Percentiles rank a stretch among this genome's conserved stretches.
Evolutionary conservation across 78 protist genomes (phyloP).

Genomic region (Dictyostelium brefeldianum): DNA sequence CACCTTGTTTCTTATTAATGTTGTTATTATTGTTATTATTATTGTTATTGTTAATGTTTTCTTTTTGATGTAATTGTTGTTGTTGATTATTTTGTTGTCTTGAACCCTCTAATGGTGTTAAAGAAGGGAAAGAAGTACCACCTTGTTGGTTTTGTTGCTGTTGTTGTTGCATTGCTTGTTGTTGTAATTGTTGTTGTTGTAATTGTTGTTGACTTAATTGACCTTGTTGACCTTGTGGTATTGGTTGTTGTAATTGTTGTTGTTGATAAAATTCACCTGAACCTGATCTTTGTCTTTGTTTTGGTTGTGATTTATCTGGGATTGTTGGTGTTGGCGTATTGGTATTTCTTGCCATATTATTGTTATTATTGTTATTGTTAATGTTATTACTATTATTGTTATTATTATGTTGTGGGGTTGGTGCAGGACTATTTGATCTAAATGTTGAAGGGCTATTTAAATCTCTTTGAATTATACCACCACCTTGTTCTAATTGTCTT

Average conservation of each 20-base stretch:
- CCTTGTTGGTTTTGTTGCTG: neutral
- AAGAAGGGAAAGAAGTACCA: slow-evolving; percentile 34
- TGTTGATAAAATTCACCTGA: slow-evolving; percentile 68
- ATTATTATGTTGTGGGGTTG: neutral
- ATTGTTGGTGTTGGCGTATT: slow-evolving; percentile 65
- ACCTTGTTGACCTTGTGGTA: neutral
- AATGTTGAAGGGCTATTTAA: slow-evolving; percentile 61
- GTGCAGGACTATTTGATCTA: slow-evolving; percentile 75
- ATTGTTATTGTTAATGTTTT: neutral
- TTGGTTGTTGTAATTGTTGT: neutral
- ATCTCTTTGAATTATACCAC: slow-evolving; percentile 31
- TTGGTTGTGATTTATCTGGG: slow-evolving; percentile 47
- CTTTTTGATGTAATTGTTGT: neutral
- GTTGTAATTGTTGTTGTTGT: neutral
- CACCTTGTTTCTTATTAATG: neutral
- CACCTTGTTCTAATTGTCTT: slow-evolving; percentile 42
- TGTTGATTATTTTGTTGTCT: neutral
- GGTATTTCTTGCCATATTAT: neutral
- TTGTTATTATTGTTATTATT: neutral
- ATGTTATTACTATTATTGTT: neutral
- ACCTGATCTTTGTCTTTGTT: slow-evolving; percentile 8
- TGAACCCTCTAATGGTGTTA: slow-evolving; percentile 12
- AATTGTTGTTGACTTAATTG: slow-evolving; percentile 22
- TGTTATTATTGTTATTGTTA: neutral
- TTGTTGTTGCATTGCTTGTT: neutral